These are phyloP conservation scores for Fusarium miscanthi DNA, from an alignment of 2,329 filamentous ascomycete species.

Conservation along the genomic window DNA sequence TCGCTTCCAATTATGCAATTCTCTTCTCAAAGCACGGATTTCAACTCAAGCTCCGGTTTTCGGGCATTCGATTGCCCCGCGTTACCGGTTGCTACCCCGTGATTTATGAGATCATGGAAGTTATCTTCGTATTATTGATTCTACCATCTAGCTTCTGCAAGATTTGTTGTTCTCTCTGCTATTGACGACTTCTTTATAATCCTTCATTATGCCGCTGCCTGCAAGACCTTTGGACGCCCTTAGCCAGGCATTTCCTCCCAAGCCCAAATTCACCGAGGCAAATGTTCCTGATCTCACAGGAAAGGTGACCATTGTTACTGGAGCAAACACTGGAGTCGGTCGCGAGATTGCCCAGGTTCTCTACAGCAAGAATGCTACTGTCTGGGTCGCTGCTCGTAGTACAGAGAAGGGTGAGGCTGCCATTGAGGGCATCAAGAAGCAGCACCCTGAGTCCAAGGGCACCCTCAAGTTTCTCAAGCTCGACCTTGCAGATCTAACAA, in stretches of 20 bases:
- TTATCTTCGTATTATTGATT: background rate
- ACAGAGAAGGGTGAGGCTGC: conserved; percentile 57
- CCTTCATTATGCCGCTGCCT: conserved; percentile 7
- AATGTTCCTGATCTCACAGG: conserved; percentile 69
- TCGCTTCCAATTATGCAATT: background rate
- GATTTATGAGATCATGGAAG: conserved; percentile 4
- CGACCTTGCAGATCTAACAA: conserved; percentile 56
- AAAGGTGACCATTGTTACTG: conserved; percentile 67
- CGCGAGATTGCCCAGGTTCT: conserved; percentile 64
- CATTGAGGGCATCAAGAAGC: conserved; percentile 56
- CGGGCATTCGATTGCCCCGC: conserved; percentile 27
- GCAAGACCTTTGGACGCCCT: conserved; percentile 27
- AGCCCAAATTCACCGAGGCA: conserved; percentile 52
- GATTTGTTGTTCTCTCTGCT: background rate
- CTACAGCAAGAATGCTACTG: conserved; percentile 63
- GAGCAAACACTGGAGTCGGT: conserved; percentile 58
- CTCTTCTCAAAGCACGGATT: background rate
- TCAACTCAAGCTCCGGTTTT: background rate
- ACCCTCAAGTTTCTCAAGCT: conserved; percentile 57
- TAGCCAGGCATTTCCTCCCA: conserved; percentile 40
- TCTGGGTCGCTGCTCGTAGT: conserved; percentile 66
- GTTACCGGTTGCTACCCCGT: conserved; percentile 18
- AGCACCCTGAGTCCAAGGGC: conserved; percentile 52
- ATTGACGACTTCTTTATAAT: background rate
- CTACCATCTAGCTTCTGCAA: background rate